Base-by-base conservation (phyloP, 768 basidiomycete species). In the Aureoboletus auriporus region DNA sequence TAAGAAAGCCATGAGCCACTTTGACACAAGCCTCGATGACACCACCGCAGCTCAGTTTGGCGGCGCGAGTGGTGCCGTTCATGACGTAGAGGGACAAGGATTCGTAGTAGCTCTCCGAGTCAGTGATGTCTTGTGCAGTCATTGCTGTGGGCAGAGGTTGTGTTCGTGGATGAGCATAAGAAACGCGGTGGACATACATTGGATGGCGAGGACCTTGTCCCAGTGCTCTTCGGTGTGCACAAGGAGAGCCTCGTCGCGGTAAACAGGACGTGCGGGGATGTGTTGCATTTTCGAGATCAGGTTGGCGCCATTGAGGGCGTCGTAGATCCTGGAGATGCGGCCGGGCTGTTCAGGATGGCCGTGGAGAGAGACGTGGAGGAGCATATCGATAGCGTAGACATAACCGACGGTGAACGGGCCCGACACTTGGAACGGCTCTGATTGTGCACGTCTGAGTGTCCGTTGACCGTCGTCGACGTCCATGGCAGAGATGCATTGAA, bases 161-260 rank as follows among this genome's bases (percentile, higher is more conserved):
- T 62, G 20, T 29, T 34, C 30, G 29, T 10, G 35, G 39, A 30
- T 29, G 27, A 53, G 17, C 29, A 48, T 28, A 47, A 6, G 23
- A 23, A 23, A 23, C 20, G 20, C 28, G 31, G 30, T 30, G 37
- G 50, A 76, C 88, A 71, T 67, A 94, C 93, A 75, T 68, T 84
- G 83, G 23, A 93, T 84, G 20, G 81, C 83, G 49, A 86, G 73
- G 17, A 98, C 86, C 68, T 89, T 90, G 54, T 93, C 80, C 93
- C 94, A 97, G 54, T 92, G 89, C 42, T 87, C 88, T 58, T 88
- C 83, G 39, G 83, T 86, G 67, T 99, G 96, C 5, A 97, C 93
- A 20, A 97, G 81, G 48, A 91, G 68, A 11, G 83, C 89, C 69
- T 98, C 94, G 28, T 85, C 77, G 51, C 78, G 80, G 37, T 76